Evolutionary conservation across 2,329 filamentous ascomycete genomes (phyloP).

Genomic region (Fusarium drepaniforme): DNA sequence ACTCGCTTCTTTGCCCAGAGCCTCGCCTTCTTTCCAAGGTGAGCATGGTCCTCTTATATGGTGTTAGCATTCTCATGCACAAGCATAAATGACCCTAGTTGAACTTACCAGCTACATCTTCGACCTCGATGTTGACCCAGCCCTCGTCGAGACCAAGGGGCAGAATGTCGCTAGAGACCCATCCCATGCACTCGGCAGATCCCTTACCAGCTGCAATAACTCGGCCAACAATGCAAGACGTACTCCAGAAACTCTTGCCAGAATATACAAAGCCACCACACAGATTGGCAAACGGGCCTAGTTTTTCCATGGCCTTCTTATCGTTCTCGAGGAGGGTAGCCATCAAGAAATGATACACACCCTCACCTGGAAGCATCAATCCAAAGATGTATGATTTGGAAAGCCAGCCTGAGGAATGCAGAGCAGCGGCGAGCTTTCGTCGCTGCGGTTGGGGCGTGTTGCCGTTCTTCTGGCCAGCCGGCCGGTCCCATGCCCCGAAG

Average conservation of each 20-base stretch:
- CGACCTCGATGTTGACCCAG: slow-evolving; percentile 70
- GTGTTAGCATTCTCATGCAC: slow-evolving; percentile 18
- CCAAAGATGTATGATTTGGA: slow-evolving; percentile 77
- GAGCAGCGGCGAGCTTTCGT: slow-evolving; percentile 67
- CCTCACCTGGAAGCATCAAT: slow-evolving; percentile 73
- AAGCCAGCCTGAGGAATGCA: slow-evolving; percentile 73
- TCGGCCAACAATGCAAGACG: slow-evolving; percentile 72
- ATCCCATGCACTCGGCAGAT: slow-evolving; percentile 75
- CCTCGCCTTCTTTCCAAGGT: slow-evolving; percentile 66
- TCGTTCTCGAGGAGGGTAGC: slow-evolving; percentile 75
- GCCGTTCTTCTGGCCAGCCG: slow-evolving; percentile 40
- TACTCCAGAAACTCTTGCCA: slow-evolving; percentile 78
- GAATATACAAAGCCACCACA: slow-evolving; percentile 74
- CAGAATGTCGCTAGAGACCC: slow-evolving; percentile 72
- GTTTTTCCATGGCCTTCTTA: slow-evolving; percentile 65
- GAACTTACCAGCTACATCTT: slow-evolving; percentile 63
- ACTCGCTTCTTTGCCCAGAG: slow-evolving; percentile 71
- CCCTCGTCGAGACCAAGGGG: slow-evolving; percentile 65
- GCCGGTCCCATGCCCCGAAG: slow-evolving; percentile 57
- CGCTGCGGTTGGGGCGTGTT: slow-evolving; percentile 57
- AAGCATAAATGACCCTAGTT: not conserved
- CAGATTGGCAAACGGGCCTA: slow-evolving; percentile 72
- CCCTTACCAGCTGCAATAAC: slow-evolving; percentile 73
- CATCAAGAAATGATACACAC: slow-evolving; percentile 73
- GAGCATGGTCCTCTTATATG: slow-evolving; percentile 60